Percentiles rank a stretch among this genome's conserved stretches.
phyloP scores from a whole-genome alignment of 768 basidiomycete genomes.

The Sporobolomyces phaffii region DNA sequence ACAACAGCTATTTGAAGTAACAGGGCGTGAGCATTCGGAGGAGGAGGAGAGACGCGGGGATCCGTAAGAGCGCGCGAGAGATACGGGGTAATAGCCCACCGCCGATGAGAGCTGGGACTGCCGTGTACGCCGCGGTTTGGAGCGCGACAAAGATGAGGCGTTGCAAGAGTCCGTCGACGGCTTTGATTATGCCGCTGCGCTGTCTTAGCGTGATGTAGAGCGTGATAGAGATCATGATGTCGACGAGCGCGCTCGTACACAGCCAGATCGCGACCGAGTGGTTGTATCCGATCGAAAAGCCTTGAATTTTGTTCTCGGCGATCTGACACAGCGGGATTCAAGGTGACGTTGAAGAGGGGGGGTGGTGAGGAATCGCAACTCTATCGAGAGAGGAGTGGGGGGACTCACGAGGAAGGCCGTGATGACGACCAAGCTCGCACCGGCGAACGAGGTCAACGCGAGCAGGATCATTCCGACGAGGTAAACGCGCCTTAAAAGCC shows the following conservation, averaged over 20 bases:
- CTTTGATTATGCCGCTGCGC: conserved; percentile 1
- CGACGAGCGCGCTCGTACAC: not conserved
- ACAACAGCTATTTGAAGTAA: too few species aligned
- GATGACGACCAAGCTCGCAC: not conserved
- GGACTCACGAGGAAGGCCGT: not conserved
- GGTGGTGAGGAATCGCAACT: too few species aligned
- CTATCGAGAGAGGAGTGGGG: not conserved
- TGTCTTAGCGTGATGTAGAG: conserved; percentile 5
- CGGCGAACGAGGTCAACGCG: not conserved
- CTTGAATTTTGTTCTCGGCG: not conserved
- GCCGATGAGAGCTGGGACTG: not conserved
- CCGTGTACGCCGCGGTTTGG: conserved; percentile 12
- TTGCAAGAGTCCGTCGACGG: conserved; percentile 2
- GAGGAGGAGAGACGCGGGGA: too few species aligned
- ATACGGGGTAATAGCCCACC: not conserved
- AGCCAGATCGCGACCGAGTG: conserved; percentile 6
- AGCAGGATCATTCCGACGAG: not conserved
- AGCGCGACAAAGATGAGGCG: conserved; percentile 10
- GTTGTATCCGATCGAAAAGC: not conserved
- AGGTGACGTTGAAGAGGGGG: not conserved
- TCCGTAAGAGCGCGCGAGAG: too few species aligned
- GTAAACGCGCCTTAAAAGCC: not conserved
- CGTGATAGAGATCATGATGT: conserved; percentile 6
- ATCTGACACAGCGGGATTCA: too few species aligned
- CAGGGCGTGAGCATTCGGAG: too few species aligned